Evolutionary conservation across 805 yeast species (phyloP).

Genomic region (Candida ulmi): DNA sequence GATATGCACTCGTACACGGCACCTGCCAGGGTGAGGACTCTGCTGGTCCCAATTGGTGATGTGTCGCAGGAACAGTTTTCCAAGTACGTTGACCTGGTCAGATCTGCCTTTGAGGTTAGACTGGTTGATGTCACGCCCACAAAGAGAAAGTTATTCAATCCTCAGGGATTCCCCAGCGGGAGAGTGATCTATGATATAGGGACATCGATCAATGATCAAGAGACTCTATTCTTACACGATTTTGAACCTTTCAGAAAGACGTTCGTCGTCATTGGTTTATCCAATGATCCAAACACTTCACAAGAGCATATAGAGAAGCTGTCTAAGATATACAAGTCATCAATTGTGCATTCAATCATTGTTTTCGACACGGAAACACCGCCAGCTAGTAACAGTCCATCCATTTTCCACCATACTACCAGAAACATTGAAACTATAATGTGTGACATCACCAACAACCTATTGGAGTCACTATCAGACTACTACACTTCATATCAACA

Average conservation of each 20-base stretch:
- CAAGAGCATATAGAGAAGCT: conserved; percentile 32
- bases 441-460: conserved; percentile 65
- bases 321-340: conserved; percentile 39
- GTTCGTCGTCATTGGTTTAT: conserved; percentile 52
- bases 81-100: conserved; percentile 37
- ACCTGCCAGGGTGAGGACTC: conserved; percentile 61
- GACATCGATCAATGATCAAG: conserved; percentile 42
- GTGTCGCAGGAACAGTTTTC: conserved; percentile 34
- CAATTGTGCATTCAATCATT: conserved; percentile 49
- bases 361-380: conserved; percentile 35
- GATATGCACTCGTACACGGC: conserved; percentile 46
- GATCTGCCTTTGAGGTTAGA: conserved; percentile 54
- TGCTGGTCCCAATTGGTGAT: conserved; percentile 62
- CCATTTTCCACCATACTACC: conserved; percentile 8
- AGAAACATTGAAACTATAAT: conserved; percentile 52
- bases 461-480: conserved; percentile 57
- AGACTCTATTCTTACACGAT: conserved; percentile 68
- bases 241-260: conserved; percentile 86
- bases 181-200: conserved; percentile 55
- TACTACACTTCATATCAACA: conserved; percentile 72
- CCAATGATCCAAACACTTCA: conserved; percentile 16
- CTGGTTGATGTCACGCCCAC: conserved; percentile 72
- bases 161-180: conserved; percentile 82
- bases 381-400: conserved; percentile 1
- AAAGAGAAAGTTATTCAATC: conserved; percentile 58